Evolutionary conservation across 768 basidiomycete genomes (phyloP), one percentile per base, ranked within the genome.

Genomic region (Cystofilobasidium macerans): DNA sequence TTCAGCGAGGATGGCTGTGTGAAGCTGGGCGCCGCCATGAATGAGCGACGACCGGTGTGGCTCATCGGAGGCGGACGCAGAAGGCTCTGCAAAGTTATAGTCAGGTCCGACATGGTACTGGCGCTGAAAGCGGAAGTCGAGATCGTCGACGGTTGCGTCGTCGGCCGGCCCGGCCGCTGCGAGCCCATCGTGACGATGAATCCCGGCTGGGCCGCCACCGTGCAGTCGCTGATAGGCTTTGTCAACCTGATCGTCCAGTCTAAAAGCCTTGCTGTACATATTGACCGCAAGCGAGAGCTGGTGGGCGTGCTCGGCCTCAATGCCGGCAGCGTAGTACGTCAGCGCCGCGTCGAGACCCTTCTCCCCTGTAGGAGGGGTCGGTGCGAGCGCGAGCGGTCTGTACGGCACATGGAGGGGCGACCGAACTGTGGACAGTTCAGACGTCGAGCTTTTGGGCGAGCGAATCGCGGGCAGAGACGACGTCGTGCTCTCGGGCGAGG

Each of bases 181-280:
- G n/a, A n/a, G n/a, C n/a, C n/a, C n/a, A n/a, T n/a, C 42, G 12
- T 20, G 22, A 20, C 42, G 18, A 7, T 20, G 42, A 4, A 5
- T 20, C 12, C 12, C 16, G 22, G 4, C 45, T 47, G 2, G n/a
- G 9, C 22, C n/a, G n/a, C n/a, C n/a, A n/a, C 7, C 28, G 51
- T 7, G 26, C 3, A 54, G 51, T 8, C 28, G 51, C 5, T 47
- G 28, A 33, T 59, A 65, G 11, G 20, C 33, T 18, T 33, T 42
- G 45, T 65, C 64, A 35, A 65, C 57, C 7, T 43, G 42, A 40
- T 65, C 64, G 45, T 65, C 43, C n/a, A 65, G 32, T 1, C 64
- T 22, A 47, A 65, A 65, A 1, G 64, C 64, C 26, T 57, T 45
- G 22, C 30, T 22, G 40, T 65, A 65, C 1, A 65, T 32, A 33